Evolutionary conservation across 1,284 basidiomycete species (phyloP).

Genomic region (Malassezia brasiliensis): DNA sequence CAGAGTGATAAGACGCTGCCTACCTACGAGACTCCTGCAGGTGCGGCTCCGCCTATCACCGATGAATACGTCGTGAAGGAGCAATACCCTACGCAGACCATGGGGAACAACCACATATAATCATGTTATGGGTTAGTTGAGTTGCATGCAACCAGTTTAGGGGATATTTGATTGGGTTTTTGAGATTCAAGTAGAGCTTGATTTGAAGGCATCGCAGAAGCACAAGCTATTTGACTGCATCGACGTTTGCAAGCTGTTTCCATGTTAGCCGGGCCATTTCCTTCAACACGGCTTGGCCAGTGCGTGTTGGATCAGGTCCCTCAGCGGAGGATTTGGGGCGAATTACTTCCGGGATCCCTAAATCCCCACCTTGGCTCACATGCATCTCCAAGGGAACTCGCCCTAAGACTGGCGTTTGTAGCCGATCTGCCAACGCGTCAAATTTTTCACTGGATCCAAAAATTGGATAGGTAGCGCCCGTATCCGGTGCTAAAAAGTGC

Average conservation of each 20-base stretch:
- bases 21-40: too few species aligned
- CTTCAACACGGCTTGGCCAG: constrained; percentile 18
- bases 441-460: constrained; percentile 69
- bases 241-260: not conserved
- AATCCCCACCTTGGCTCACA: constrained; percentile 68
- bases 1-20: too few species aligned
- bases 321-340: constrained; percentile 18
- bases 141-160: too few species aligned
- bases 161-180: too few species aligned
- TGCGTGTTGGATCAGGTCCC: constrained; percentile 30
- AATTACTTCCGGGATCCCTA: constrained; percentile 55
- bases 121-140: too few species aligned
- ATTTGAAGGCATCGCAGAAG: too few species aligned
- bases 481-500: constrained; percentile 73
- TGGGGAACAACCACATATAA: too few species aligned
- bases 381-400: constrained; percentile 71
- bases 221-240: too few species aligned
- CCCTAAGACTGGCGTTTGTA: constrained; percentile 65
- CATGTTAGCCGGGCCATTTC: constrained; percentile 18
- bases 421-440: constrained; percentile 56
- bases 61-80: too few species aligned
- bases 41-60: too few species aligned
- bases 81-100: too few species aligned
- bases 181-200: too few species aligned
- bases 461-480: constrained; percentile 62